phyloP scores from a whole-genome alignment of 331 rosid genomes.

The Rhamnella rubrinervis region DNA sequence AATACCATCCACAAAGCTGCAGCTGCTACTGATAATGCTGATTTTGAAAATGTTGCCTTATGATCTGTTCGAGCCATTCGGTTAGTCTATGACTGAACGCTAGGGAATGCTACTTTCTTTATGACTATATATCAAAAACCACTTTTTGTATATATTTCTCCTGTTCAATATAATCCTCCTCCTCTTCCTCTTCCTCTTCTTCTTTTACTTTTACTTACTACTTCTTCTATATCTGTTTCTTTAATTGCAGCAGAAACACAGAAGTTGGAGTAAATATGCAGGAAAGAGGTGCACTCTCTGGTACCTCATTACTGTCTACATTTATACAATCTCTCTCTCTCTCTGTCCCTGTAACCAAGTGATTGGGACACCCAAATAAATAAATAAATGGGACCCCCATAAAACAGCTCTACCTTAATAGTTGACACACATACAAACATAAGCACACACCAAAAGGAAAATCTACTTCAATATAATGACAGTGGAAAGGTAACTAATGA shows the following conservation, averaged over 20 bases:
- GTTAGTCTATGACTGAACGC: conserved; percentile 13
- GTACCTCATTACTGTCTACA: conserved; percentile 25
- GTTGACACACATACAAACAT: not conserved
- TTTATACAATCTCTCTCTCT: conserved; percentile 13
- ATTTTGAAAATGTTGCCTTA: conserved; percentile 26
- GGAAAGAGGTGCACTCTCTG: conserved; percentile 26
- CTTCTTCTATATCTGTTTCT: not conserved
- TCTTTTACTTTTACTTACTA: not conserved
- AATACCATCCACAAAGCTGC: conserved; percentile 37
- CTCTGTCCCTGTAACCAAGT: too few relatives aligned
- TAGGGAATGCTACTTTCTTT: not conserved
- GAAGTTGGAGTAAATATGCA: conserved; percentile 10
- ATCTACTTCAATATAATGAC: too few relatives aligned
- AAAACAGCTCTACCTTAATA: not conserved
- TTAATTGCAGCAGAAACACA: conserved; percentile 18
- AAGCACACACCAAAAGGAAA: not conserved
- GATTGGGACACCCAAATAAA: too few relatives aligned
- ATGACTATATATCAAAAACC: not conserved
- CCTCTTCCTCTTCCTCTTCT: conserved; percentile 2
- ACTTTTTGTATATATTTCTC: conserved; percentile 5
- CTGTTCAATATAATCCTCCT: conserved; percentile 8
- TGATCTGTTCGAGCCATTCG: conserved; percentile 41
- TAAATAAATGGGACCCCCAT: too few relatives aligned
- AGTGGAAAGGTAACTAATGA: too few relatives aligned
- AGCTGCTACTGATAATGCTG: conserved; percentile 8